Base-by-base conservation (phyloP, 1,284 basidiomycete genomes). In the Tilletia caries region DNA sequence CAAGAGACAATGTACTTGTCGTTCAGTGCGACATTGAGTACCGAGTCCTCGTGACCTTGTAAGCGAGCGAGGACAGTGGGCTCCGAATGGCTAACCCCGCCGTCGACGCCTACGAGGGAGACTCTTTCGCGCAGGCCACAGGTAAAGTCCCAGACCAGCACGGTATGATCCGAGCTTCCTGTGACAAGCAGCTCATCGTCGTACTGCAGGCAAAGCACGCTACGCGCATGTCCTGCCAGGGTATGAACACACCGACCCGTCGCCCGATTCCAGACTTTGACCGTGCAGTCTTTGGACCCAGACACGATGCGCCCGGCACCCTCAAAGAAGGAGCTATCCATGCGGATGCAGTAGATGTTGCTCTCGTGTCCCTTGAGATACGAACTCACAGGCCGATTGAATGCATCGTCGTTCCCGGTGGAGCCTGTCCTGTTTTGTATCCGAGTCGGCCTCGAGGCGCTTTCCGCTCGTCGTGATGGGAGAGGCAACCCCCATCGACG, bases 101-200 rank as follows among this genome's bases (percentile, higher is more conserved):
- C 13, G 32, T 23, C 44, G n/a, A 23, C 58, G 29, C 32, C 3
- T 3, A 52, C 18, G 23, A 50, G 25, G 13, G 37, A 46, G 0
- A 25, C 43, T 2, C 50, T n/a, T 20, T 66, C 32, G 20, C 32
- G 20, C 18, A 23, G n/a, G 13, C 60, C 60, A 20, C n/a, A 41
- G 27, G 33, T 58, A n/a, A 77, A 76, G 67, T 79, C 75, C 78
- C 78, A 79, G 15, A 78, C 72, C 43, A 75, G 72, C 12, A 75
- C 72, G 60, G 65, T 66, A 2, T 69, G 68, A 46, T 79, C 78
- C 48, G 76, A 78, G 43, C 74, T 75, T 15, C 74, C 78, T n/a
- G 66, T 74, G 2, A 79, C 72, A 3, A 79, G 65, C n/a, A 75
- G 70, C 66, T 69, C 50, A 5, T 77, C 75, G 37, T 79, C 78